Percentiles rank a stretch among this genome's conserved stretches.
These are phyloP conservation scores for Penicillium paradoxum DNA, from an alignment of 495 filamentous ascomycete species.

Conservation along the genomic window DNA sequence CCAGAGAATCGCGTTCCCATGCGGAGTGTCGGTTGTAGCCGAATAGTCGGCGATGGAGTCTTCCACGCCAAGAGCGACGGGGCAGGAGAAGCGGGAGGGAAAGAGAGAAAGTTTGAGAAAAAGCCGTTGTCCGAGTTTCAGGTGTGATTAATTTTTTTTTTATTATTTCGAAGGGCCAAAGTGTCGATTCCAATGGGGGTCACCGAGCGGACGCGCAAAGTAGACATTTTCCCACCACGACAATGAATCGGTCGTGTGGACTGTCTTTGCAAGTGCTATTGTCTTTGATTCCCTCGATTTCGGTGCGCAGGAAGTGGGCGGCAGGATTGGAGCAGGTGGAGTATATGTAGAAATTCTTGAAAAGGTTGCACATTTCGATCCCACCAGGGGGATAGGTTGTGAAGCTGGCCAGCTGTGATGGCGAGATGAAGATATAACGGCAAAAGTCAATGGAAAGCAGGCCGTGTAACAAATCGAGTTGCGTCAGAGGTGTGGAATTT, in stretches of 20 bases:
- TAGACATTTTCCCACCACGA: constrained; percentile 61
- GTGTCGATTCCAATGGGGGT: not conserved
- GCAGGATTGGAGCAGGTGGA: constrained; percentile 61
- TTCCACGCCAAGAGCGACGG: constrained; percentile 10
- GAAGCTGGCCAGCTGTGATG: constrained; percentile 1
- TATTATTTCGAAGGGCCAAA: not conserved
- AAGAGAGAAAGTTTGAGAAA: constrained; percentile 2
- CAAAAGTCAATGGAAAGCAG: not conserved
- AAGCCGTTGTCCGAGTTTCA: constrained; percentile 1
- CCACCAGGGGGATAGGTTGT: constrained; percentile 9
- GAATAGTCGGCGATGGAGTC: constrained; percentile 15
- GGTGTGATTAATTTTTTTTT: constrained; percentile 7
- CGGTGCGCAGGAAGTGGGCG: constrained; percentile 63
- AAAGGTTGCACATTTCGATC: constrained; percentile 68
- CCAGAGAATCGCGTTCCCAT: constrained; percentile 7
- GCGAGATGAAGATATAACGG: not conserved
- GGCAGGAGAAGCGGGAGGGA: constrained; percentile 5
- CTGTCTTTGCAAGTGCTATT: constrained; percentile 52
- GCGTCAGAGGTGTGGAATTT: not conserved
- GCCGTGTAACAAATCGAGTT: not conserved
- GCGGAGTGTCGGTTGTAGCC: constrained; percentile 15
- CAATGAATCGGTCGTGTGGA: constrained; percentile 72
- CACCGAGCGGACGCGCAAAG: constrained; percentile 39
- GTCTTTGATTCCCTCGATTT: constrained; percentile 58
- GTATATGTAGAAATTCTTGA: constrained; percentile 74